Evolutionary conservation across 2,329 filamentous ascomycete species (phyloP), one percentile per base, ranked within the genome.

Genomic region (Ophiobolus disseminans): DNA sequence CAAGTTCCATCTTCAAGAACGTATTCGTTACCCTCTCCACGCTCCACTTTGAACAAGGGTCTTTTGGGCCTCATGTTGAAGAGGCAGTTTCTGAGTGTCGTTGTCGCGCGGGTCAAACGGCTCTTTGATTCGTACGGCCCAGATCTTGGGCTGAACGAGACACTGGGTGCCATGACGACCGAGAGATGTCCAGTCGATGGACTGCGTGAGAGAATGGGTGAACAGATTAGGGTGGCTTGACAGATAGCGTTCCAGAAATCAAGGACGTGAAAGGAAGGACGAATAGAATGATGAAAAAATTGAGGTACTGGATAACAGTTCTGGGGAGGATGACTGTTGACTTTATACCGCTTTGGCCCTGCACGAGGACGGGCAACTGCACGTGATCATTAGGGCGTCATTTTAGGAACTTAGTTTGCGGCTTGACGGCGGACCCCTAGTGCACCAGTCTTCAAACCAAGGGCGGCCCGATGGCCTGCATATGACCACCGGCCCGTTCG

Each of bases 21-120:
- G n/a, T 85, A 69, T 50, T 79, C 81, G 55, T 78, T 76, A 9
- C 80, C 82, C 45, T 76, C 23, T 3, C 69, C 4, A 77, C 82
- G 0, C 74, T 77, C 8, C 10, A 32, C n/a, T n/a, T n/a, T n/a
- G n/a, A n/a, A n/a, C n/a, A n/a, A n/a, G n/a, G n/a, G n/a, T n/a
- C n/a, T n/a, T n/a, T n/a, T n/a, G n/a, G n/a, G n/a, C n/a, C n/a
- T n/a, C n/a, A n/a, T n/a, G n/a, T n/a, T n/a, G n/a, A n/a, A n/a
- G n/a, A n/a, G n/a, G n/a, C n/a, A n/a, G n/a, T n/a, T n/a, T n/a
- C n/a, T n/a, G n/a, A n/a, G n/a, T n/a, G n/a, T n/a, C n/a, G n/a
- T n/a, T n/a, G n/a, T n/a, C n/a, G n/a, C n/a, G n/a, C n/a, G n/a
- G n/a, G n/a, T n/a, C n/a, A n/a, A n/a, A n/a, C n/a, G n/a, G n/a